phyloP scores from a whole-genome alignment of 2,329 filamentous ascomycete genomes.

The Epichloe sylvatica region DNA sequence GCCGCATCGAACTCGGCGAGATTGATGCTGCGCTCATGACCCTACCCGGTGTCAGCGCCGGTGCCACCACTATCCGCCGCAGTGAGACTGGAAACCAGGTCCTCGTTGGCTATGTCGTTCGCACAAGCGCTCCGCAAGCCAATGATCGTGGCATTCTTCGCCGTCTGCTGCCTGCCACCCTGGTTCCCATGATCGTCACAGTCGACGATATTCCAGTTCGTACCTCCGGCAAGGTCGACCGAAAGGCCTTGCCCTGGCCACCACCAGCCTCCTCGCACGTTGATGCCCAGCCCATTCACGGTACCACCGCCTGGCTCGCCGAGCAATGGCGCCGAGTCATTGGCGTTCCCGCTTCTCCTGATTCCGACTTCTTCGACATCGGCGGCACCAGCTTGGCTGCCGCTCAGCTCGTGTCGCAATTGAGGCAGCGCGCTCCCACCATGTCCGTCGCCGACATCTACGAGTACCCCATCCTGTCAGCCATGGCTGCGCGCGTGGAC shows the following conservation, averaged over 20 bases:
- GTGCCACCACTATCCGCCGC: constrained; percentile 8
- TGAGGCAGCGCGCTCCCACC: constrained; percentile 8
- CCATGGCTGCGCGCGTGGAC: constrained; percentile 9
- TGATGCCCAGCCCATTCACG: constrained; percentile 3
- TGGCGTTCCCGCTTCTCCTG: constrained; percentile 5
- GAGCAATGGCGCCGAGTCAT: constrained; percentile 11
- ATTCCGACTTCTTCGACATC: constrained; percentile 11
- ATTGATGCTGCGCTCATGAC: constrained; percentile 12
- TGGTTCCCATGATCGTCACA: constrained; percentile 10
- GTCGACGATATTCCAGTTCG: constrained; percentile 10
- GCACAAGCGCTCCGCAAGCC: background rate
- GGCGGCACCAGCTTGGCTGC: constrained; percentile 12
- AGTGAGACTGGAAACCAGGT: constrained; percentile 11
- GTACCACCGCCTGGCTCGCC: constrained; percentile 10
- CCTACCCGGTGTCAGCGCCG: constrained; percentile 10
- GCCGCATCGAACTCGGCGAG: constrained; percentile 16
- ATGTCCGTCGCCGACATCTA: constrained; percentile 12
- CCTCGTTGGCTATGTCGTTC: constrained; percentile 11
- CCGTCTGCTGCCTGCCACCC: constrained; percentile 7
- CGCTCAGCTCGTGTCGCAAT: constrained; percentile 11
- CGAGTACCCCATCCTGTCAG: constrained; percentile 7
- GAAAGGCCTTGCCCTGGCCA: constrained; percentile 10
- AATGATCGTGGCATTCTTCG: constrained; percentile 5
- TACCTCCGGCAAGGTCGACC: constrained; percentile 12
- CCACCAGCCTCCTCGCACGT: constrained; percentile 5